These are phyloP conservation scores for Mortierella sp. DNA, from an alignment of 371 early-diverging fungal genomes.

Conservation along the genomic window DNA sequence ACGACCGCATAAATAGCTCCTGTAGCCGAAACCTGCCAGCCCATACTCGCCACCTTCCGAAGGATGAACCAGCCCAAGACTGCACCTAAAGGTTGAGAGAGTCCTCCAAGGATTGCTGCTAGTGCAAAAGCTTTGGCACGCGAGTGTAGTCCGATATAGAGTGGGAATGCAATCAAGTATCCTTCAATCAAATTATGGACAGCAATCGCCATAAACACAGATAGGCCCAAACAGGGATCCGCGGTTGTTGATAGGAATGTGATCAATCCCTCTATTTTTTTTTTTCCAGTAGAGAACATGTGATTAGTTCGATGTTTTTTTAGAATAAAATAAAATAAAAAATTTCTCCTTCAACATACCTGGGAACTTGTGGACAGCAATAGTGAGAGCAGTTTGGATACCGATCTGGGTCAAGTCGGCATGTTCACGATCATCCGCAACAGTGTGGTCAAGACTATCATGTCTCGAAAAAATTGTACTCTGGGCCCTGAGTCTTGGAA, in stretches of 20 bases:
- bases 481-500: slow-evolving; percentile 34
- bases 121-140: slow-evolving; percentile 71
- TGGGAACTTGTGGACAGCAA: slow-evolving; percentile 85
- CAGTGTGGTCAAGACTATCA: slow-evolving; percentile 46
- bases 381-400: slow-evolving; percentile 84
- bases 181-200: slow-evolving; percentile 90
- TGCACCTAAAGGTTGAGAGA: slow-evolving; percentile 77
- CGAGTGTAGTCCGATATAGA: slow-evolving; percentile 75
- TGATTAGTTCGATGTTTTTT: not conserved
- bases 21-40: slow-evolving; percentile 64
- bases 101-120: slow-evolving; percentile 75
- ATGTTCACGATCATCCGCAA: slow-evolving; percentile 50
- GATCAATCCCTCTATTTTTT: slow-evolving; percentile 76
- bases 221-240: slow-evolving; percentile 73
- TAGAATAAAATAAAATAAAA: not conserved
- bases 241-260: slow-evolving; percentile 79
- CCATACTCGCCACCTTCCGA: slow-evolving; percentile 55
- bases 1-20: slow-evolving; percentile 66
- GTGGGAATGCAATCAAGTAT: slow-evolving; percentile 80
- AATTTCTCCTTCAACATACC: slow-evolving; percentile 50
- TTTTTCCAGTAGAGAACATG: not conserved
- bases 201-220: slow-evolving; percentile 80
- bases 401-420: slow-evolving; percentile 64
- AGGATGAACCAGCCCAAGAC: slow-evolving; percentile 66
- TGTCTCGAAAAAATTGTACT: slow-evolving; percentile 28